Evolutionary conservation across 1,139 yeast genomes (phyloP).

Genomic region (Yamadazyma triangularis): DNA sequence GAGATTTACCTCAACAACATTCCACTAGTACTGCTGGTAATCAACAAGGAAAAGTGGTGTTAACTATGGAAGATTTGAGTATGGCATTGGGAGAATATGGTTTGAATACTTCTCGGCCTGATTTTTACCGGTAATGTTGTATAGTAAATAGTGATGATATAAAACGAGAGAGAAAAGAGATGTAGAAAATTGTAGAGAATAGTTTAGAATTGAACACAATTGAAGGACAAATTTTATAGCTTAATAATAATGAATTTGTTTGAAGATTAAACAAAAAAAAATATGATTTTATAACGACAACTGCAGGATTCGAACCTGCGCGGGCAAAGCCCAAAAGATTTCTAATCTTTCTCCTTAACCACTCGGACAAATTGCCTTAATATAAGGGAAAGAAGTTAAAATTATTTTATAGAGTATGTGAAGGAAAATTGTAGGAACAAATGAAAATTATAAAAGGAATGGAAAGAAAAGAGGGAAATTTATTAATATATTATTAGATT

Average conservation of each 20-base stretch:
- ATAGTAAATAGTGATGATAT: no score
- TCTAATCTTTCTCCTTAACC: slow-evolving; percentile 51
- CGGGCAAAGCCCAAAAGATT: slow-evolving; percentile 61
- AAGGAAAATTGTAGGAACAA: no score
- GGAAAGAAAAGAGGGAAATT: no score
- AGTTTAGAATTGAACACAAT: no score
- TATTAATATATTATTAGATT: no score
- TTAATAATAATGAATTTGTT: no score
- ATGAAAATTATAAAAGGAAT: no score
- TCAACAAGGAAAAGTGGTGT: slow-evolving; percentile 70
- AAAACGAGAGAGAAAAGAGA: background rate
- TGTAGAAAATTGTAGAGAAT: slow-evolving; percentile 1
- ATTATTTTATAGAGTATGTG: no score
- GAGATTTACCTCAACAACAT: slow-evolving; percentile 30
- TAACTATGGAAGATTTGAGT: slow-evolving; percentile 86
- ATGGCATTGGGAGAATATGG: slow-evolving; percentile 92
- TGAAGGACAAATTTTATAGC: no score
- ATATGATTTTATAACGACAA: slow-evolving; percentile 50
- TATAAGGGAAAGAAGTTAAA: no score
- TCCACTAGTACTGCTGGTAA: slow-evolving; percentile 46
- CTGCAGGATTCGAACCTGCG: slow-evolving; percentile 92
- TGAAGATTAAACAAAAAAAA: background rate
- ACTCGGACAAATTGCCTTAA: slow-evolving; percentile 52
- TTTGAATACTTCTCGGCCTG: slow-evolving; percentile 84
- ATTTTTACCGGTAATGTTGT: slow-evolving; percentile 52